Evolutionary conservation across 1,139 yeast species (phyloP), one percentile per base, ranked within the genome.

Genomic region (Hansenula sp.): DNA sequence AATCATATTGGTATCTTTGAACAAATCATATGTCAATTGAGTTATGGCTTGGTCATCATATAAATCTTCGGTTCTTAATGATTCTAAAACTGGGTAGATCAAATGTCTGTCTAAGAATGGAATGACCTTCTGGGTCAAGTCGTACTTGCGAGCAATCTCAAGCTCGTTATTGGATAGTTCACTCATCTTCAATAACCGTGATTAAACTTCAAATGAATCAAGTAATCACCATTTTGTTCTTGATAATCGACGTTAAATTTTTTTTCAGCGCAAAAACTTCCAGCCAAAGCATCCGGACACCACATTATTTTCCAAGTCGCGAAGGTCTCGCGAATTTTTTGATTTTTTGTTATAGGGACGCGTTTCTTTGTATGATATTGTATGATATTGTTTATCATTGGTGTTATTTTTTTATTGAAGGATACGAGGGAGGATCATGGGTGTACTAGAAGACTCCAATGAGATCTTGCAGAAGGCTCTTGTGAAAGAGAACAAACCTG

Each of bases 31-130:
- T 52, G 75, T 75, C 48, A 76, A 65, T 53, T 70, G 63, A 43
- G 69, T 67, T 47, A 77, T 62, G 47, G 66, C 67, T 45, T 64
- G 56, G 42, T 69, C 71, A 49, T 71, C 71, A 55, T 76, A 74
- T 33, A 76, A 60, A 43, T 65, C 68, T 46, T 70, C 73, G 41
- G 62, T 51, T 38, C 71, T 66, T 40, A 74, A 63, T 43, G 72
- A 72, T 55, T 77, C 81, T 31, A 77, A 59, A 50, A 80, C 61
- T 36, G 81, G 79, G 51, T 72, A 77, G 46, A 74, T 66, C 58
- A 79, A 63, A 53, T 78, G 83, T 53, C 84, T 71, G 60, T 80
- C 86, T 55, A 80, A 62, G 54, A 76, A 79, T 38, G 77, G 78
- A 52, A 74, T 63, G 50, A 79, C 61, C 59, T 72, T 72, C 44